Evolutionary conservation across 371 early-diverging fungal species (phyloP).

Genomic region (Rhizopus sp.): DNA sequence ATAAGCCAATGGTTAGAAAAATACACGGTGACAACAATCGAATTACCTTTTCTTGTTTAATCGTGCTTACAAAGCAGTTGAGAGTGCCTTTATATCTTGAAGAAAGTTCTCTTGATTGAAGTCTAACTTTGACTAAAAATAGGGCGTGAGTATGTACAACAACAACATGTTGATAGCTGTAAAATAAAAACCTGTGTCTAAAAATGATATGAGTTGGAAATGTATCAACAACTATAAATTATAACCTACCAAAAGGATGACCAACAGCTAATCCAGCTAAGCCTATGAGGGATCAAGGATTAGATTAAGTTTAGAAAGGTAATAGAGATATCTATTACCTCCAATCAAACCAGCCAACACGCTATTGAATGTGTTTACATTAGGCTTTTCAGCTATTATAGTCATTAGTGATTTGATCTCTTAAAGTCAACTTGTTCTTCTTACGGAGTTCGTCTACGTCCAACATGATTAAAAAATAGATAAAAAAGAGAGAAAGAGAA

Average conservation of each 20-base stretch:
- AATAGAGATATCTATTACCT: slow-evolving; percentile 33
- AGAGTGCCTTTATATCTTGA: slow-evolving; percentile 61
- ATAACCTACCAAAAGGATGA: slow-evolving; percentile 64
- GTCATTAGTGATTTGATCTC: background rate
- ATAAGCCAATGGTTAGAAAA: background rate
- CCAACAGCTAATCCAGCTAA: slow-evolving; percentile 66
- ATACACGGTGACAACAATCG: background rate
- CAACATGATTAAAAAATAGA: slow-evolving; percentile 26
- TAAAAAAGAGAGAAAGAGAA: slow-evolving; percentile 1
- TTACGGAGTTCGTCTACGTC: slow-evolving; percentile 48
- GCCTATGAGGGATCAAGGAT: slow-evolving; percentile 35
- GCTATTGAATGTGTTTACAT: slow-evolving; percentile 47
- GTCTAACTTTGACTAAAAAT: slow-evolving; percentile 55
- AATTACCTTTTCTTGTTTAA: slow-evolving; percentile 63
- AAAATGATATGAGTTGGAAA: slow-evolving; percentile 8
- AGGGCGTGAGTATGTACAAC: background rate
- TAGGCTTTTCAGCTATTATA: slow-evolving; percentile 37
- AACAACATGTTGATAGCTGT: background rate
- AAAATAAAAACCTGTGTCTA: slow-evolving; percentile 41
- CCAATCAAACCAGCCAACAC: slow-evolving; percentile 62
- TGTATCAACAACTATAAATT: background rate
- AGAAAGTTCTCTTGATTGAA: slow-evolving; percentile 57
- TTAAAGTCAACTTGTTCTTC: background rate
- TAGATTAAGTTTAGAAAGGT: background rate
- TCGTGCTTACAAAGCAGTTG: slow-evolving; percentile 61